A percentile compares a stretch with the other conserved stretches of the same genome.
phyloP scores from a whole-genome alignment of 345 rosid genomes.

The Sonneratia caseolaris region DNA sequence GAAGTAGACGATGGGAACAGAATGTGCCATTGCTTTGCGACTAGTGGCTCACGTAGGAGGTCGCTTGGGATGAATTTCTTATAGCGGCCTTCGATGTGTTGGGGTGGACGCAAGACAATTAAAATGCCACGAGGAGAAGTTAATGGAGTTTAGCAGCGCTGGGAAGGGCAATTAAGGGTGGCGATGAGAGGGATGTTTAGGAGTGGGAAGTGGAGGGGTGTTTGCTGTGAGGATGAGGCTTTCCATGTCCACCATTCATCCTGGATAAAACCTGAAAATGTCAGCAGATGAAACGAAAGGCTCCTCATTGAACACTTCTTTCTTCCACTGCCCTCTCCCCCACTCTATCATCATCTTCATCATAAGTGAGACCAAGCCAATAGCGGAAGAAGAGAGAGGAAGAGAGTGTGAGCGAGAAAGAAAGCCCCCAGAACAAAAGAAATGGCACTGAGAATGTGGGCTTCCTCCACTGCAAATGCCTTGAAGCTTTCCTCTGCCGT shows the following conservation, averaged over 20 bases:
- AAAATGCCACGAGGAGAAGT: no score
- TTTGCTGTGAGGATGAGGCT: slow-evolving; percentile 50
- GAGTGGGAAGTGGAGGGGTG: not conserved
- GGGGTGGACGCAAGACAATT: no score
- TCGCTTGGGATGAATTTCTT: no score
- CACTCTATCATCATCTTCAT: not conserved
- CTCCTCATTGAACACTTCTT: slow-evolving; percentile 2
- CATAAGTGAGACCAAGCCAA: not conserved
- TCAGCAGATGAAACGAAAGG: slow-evolving; percentile 7
- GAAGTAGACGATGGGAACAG: no score
- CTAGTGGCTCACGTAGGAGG: no score
- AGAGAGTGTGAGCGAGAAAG: not conserved
- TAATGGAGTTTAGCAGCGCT: no score
- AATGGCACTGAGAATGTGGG: slow-evolving; percentile 95
- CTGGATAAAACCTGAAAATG: slow-evolving; percentile 26
- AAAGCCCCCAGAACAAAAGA: not conserved
- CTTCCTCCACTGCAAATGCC: slow-evolving; percentile 90
- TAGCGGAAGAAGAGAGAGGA: slow-evolving; percentile 3
- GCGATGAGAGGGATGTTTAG: not conserved
- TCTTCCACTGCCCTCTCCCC: no score
- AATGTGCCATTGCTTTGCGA: no score
- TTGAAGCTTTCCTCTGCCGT: slow-evolving; percentile 52
- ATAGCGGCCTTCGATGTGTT: no score
- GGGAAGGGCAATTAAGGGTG: no score
- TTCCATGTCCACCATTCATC: slow-evolving; percentile 67